A percentile compares a stretch with the other conserved stretches of the same genome.
phyloP scores from a whole-genome alignment of 805 yeast genomes.

The Komagataella mondaviorum region DNA sequence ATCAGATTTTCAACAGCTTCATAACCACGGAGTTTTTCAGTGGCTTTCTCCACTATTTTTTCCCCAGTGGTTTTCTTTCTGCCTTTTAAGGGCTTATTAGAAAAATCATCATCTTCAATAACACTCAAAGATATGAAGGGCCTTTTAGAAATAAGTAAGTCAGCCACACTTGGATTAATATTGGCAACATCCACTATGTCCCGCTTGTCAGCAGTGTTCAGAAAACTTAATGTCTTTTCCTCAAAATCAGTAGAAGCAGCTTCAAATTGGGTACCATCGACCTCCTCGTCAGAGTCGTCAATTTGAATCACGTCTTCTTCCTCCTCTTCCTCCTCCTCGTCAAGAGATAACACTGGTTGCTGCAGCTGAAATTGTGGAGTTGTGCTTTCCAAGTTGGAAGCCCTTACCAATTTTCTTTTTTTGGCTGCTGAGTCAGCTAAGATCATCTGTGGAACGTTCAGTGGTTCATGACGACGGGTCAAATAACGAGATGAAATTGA shows the following conservation, averaged over 20 bases:
- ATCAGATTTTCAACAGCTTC: constrained; percentile 91
- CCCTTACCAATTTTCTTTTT: background rate
- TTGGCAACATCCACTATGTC: constrained; percentile 76
- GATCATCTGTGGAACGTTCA: background rate
- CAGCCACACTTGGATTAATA: constrained; percentile 54
- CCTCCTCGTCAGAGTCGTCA: constrained; percentile 36
- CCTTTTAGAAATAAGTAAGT: constrained; percentile 45
- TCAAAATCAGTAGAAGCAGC: constrained; percentile 28
- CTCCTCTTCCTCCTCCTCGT: constrained; percentile 1
- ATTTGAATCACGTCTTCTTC: constrained; percentile 19
- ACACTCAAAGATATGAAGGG: constrained; percentile 53
- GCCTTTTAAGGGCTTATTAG: constrained; percentile 14
- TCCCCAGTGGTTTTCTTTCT: constrained; percentile 54
- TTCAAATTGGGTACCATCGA: constrained; percentile 1
- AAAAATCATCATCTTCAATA: constrained; percentile 45
- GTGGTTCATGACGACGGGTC: background rate
- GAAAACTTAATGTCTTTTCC: constrained; percentile 54
- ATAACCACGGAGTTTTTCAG: constrained; percentile 69
- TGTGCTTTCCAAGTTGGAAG: background rate
- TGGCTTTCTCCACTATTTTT: constrained; percentile 57
- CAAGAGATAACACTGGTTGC: background rate
- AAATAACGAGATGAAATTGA: background rate
- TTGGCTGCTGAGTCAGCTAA: background rate
- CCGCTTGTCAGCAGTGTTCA: constrained; percentile 62
- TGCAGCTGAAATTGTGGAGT: background rate